These are phyloP conservation scores for Eremochloa ophiuroides DNA, from an alignment of 176 grass and related monocot genomes.

Conservation along the genomic window DNA sequence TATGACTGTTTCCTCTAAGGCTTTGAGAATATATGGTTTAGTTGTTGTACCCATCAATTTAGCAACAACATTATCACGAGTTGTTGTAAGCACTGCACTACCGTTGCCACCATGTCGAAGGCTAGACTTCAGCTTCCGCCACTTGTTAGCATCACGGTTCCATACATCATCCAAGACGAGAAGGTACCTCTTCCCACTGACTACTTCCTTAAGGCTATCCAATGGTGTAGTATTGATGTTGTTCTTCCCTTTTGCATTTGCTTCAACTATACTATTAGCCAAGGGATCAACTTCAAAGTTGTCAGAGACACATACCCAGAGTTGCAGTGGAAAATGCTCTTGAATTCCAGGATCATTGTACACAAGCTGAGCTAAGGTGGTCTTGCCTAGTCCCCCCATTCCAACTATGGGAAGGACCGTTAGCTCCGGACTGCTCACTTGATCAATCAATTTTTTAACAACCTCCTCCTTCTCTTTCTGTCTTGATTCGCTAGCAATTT, in stretches of 20 bases:
- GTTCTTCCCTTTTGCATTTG: neutral
- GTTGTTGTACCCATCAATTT: neutral
- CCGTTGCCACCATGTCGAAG: neutral
- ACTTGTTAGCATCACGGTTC: neutral
- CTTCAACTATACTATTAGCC: neutral
- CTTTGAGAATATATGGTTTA: neutral
- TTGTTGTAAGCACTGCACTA: neutral
- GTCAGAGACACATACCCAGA: neutral
- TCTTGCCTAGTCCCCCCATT: neutral
- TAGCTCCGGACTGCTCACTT: neutral
- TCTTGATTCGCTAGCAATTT: neutral
- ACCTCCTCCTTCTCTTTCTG: neutral
- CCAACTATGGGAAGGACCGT: neutral
- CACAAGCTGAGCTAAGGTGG: neutral
- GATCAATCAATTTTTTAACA: neutral
- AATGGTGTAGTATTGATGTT: neutral
- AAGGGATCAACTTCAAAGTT: neutral
- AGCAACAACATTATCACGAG: neutral
- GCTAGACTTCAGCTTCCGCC: neutral
- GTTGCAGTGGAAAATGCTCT: neutral
- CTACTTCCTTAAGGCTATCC: neutral
- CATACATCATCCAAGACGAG: neutral
- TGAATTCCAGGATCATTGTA: neutral
- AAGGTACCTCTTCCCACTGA: neutral
- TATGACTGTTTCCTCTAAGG: neutral